Conservation (phyloP, 129 eudicot genomes). For the Flaveria sonorensis region DNA sequence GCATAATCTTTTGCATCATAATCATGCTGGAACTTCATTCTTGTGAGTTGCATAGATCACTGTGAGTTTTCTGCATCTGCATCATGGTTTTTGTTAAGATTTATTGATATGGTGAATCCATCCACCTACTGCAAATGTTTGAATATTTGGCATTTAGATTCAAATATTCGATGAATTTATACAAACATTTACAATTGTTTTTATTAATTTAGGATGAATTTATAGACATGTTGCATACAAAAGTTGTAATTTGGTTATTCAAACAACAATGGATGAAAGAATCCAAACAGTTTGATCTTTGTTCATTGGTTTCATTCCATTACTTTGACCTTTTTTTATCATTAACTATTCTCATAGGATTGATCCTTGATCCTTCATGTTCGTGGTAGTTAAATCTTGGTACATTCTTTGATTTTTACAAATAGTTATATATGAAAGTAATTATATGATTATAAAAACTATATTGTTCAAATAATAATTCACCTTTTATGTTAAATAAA, state of each 20-base stretch:
- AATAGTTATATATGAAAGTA: too few relatives aligned
- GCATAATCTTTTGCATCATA: slow-evolving; percentile 79
- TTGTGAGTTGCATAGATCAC: background rate
- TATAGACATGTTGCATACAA: slow-evolving; percentile 8
- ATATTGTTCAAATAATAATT: too few relatives aligned
- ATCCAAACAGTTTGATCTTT: too few relatives aligned
- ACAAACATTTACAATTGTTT: background rate
- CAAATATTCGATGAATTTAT: background rate
- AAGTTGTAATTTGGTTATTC: background rate
- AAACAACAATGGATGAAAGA: background rate
- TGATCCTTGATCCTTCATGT: too few relatives aligned
- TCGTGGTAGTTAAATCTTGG: too few relatives aligned
- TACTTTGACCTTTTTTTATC: too few relatives aligned
- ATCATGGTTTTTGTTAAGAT: background rate
- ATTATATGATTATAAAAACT: too few relatives aligned
- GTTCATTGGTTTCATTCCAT: too few relatives aligned
- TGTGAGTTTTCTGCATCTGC: slow-evolving; percentile 10
- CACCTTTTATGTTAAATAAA: too few relatives aligned
- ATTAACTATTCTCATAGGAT: too few relatives aligned
- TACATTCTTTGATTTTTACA: too few relatives aligned
- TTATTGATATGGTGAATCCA: background rate
- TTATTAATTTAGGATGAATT: background rate
- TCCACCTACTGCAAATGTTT: background rate
- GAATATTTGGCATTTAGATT: background rate
- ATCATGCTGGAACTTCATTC: slow-evolving; percentile 23